phyloP scores from a whole-genome alignment of 1,284 basidiomycete genomes.

The Macrocystidia cucumis region DNA sequence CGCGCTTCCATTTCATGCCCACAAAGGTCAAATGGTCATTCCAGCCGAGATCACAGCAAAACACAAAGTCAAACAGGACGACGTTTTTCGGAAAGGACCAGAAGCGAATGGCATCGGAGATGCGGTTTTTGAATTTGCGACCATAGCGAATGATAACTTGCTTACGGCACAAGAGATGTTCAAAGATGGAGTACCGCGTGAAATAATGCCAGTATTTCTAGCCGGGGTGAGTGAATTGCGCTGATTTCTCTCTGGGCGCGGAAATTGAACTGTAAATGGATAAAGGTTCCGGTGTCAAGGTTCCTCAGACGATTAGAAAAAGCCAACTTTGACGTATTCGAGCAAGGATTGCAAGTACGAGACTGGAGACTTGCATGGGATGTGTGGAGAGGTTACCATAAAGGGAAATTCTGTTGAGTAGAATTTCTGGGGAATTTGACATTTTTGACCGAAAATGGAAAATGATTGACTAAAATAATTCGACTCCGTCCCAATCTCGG shows the following conservation, averaged over 20 bases:
- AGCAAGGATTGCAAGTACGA: constrained; percentile 58
- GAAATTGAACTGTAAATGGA: constrained; percentile 1
- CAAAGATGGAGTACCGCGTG: constrained; percentile 44
- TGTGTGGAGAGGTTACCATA: constrained; percentile 73
- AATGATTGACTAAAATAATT: constrained; percentile 33
- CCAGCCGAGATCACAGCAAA: constrained; percentile 81
- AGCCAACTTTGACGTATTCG: constrained; percentile 80
- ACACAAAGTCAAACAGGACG: constrained; percentile 80
- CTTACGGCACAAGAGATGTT: constrained; percentile 79
- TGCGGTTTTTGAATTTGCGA: constrained; percentile 87
- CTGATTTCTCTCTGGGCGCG: constrained; percentile 5
- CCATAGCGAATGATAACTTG: constrained; percentile 86
- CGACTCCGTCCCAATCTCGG: constrained; percentile 30
- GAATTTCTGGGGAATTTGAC: too few species aligned
- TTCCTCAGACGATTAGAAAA: constrained; percentile 73
- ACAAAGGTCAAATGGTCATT: constrained; percentile 69
- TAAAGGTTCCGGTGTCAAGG: constrained; percentile 66
- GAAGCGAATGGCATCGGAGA: constrained; percentile 58
- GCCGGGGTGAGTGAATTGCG: constrained; percentile 52
- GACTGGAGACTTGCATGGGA: constrained; percentile 86
- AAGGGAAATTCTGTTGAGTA: constrained; percentile 41
- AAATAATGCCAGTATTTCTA: constrained; percentile 74
- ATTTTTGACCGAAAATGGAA: constrained; percentile 18
- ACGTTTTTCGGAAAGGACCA: constrained; percentile 70
- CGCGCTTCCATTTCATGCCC: constrained; percentile 69